Evolutionary conservation across 1,284 basidiomycete genomes (phyloP), one percentile per base, ranked within the genome.

Genomic region (Moesziomyces parantarcticus): DNA sequence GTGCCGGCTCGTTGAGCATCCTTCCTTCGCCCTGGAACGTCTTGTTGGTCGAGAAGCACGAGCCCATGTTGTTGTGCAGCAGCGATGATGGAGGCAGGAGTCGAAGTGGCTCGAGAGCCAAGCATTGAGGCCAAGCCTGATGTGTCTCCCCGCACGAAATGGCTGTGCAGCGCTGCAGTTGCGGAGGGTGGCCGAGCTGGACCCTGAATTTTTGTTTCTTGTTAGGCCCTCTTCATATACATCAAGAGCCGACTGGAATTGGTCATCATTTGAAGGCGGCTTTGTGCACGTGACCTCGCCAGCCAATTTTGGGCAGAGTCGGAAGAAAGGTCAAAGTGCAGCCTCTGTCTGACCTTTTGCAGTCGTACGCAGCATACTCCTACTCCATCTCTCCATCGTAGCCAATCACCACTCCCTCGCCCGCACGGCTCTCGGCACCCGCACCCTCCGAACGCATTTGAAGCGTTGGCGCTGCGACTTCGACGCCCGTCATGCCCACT

Each of bases 1-100:
- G 10, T 2, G 48, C 11, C 8, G 50, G 39, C 10, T 56, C 58
- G 39, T 55, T 52, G 11, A 66, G 58, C 18, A 50, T 65, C n/a
- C 50, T 50, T 9, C 68, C 68, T 47, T 66, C 55, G 34, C 62
- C 61, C 20, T 58, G 47, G 26, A 65, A 65, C 3, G 49, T 55
- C 16, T 47, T 58, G 48, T n/a, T 47, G 7, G 45, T 71, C 1
- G 62, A 66, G 18, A 65, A 39, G 21, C 68, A 71, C 3, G 62
- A 71, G 34, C 68, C 68, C 68, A 71, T 71, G 14, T 39, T 39
- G 36, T 18, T n/a, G 36, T 3, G 40, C 16, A 32, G 42, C n/a
- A 14, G 16, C 23, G 40, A 34, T 43, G 42, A n/a, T 41, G 32
- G 55, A 25, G 16, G 43, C 21, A 7, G 21, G 3, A 5, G 22